A percentile compares a stretch with the other conserved stretches of the same genome.
Conservation (phyloP, 306 rosid genomes). For the Ochetophila trinervis region DNA sequence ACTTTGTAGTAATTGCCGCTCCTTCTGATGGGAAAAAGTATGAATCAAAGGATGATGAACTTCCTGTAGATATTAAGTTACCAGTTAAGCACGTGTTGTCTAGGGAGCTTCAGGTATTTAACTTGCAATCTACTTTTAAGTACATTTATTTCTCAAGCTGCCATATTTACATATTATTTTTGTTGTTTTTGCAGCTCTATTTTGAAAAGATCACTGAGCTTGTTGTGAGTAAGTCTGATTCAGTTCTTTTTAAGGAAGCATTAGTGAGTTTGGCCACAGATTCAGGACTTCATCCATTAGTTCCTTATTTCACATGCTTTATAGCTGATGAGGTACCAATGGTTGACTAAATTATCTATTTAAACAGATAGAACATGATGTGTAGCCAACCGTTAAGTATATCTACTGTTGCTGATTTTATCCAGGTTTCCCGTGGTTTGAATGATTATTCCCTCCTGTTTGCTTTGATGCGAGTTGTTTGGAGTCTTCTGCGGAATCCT, state of each 20-base stretch:
- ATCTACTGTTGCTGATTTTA: conserved; percentile 16
- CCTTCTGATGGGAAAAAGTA: conserved; percentile 57
- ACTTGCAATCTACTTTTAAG: background rate
- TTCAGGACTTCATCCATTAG: conserved; percentile 92
- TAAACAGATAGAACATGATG: conserved; percentile 8
- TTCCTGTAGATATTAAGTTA: conserved; percentile 70
- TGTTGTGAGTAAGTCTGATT: conserved; percentile 52
- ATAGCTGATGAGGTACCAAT: conserved; percentile 79
- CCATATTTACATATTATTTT: conserved; percentile 17
- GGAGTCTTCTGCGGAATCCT: conserved; percentile 84
- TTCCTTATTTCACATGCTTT: conserved; percentile 84
- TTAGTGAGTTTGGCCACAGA: conserved; percentile 80
- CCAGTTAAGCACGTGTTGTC: conserved; percentile 84
- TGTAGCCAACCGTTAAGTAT: conserved; percentile 4
- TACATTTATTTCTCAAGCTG: background rate
- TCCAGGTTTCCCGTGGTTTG: conserved; percentile 75
- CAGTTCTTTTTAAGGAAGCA: conserved; percentile 67
- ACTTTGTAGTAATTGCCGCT: conserved; percentile 45
- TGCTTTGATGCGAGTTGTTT: conserved; percentile 83
- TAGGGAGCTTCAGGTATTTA: conserved; percentile 81
- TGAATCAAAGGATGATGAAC: conserved; percentile 65
- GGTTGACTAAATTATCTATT: conserved; percentile 12
- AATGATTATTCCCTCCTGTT: conserved; percentile 57
- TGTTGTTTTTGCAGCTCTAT: conserved; percentile 64
- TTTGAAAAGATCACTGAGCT: conserved; percentile 75